Base-by-base conservation (phyloP, 2,329 filamentous ascomycete species). In the Venturia carpophila region DNA sequence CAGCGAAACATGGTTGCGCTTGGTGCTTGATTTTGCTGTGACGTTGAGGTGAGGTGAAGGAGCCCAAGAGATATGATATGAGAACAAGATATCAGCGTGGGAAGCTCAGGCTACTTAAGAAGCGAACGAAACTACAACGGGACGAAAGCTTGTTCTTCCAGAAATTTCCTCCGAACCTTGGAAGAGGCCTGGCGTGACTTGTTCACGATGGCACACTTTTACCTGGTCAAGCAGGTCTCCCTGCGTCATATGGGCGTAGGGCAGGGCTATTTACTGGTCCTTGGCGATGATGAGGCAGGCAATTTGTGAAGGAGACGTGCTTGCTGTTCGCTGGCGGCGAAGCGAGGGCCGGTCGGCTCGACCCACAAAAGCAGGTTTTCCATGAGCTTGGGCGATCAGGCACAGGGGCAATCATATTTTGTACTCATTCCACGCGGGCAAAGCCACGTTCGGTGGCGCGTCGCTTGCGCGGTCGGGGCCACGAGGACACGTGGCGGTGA, bases 171-270 rank as follows among this genome's bases (percentile, higher is more conserved):
- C 1, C 52, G 3, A 56, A 56, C 11, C 30, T 55, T 55, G 49
- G 49, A 55, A 15, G 11, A 55, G 49, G 19, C 47, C 27, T 52
- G 4, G 47, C 47, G 47, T 27, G 47, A 52, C 47, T 27, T n/a
- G 47, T 52, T 10, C 47, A 52, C 47, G 11, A 52, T 52, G 6
- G 1, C 24, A 24, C 21, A 27, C 27, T 27, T 11, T 24, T 27
- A 9, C n/a, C 17, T 4, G n/a, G 1, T 24, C 47, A 55, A 3
- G 10, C 27, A 6, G 10, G 3, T 55, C 24, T 55, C 49, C 49
- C 49, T 55, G 49, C 27, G 49, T 55, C 49, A 55, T 55, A 24
- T 55, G 49, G 52, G 52, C 27, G 30, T 15, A n/a, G 13, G 52
- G 27, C 52, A 58, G 27, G 27, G 30, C 52, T 30, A 37, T 58